Percentiles rank a stretch among this genome's conserved stretches.
These are phyloP conservation scores for Globisporangium orthogonon DNA, from an alignment of 352 stramenopile species.

Conservation along the genomic window DNA sequence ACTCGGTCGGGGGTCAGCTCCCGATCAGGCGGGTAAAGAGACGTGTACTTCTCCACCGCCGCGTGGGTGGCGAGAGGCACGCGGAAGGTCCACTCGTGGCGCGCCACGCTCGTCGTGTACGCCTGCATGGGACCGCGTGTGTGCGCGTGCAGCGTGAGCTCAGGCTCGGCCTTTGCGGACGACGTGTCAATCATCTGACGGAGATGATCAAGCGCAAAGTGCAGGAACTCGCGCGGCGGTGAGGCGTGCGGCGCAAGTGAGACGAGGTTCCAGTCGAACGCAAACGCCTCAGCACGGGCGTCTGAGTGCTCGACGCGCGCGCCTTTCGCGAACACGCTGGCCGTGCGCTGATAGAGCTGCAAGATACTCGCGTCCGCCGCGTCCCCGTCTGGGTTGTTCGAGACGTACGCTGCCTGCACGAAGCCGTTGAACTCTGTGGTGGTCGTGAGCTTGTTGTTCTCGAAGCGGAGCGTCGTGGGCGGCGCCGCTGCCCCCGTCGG, in stretches of 20 bases:
- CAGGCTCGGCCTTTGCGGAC: conserved; percentile 24
- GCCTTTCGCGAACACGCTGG: conserved; percentile 44
- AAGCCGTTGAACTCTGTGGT: conserved; percentile 47
- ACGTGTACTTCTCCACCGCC: conserved; percentile 32
- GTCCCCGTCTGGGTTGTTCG: conserved; percentile 22
- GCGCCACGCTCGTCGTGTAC: conserved; percentile 20
- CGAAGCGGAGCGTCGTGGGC: conserved; percentile 18
- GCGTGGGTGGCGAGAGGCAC: conserved; percentile 31
- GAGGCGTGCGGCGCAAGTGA: background rate
- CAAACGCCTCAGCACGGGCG: conserved; percentile 37
- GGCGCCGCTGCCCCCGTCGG: conserved; percentile 9
- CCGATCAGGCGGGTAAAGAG: conserved; percentile 42
- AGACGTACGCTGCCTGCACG: conserved; percentile 60
- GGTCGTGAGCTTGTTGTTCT: conserved; percentile 49
- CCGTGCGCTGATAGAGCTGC: conserved; percentile 44
- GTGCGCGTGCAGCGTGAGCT: conserved; percentile 64
- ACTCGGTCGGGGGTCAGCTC: conserved; percentile 28
- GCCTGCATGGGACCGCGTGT: conserved; percentile 64
- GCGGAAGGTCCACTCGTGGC: conserved; percentile 41
- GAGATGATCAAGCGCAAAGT: conserved; percentile 66
- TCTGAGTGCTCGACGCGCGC: conserved; percentile 13
- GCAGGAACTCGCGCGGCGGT: conserved; percentile 28
- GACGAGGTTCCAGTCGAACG: conserved; percentile 50
- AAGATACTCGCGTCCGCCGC: conserved; percentile 32
- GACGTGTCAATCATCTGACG: conserved; percentile 45